phyloP scores from a whole-genome alignment of 2,329 filamentous ascomycete genomes.

The Aspergillus ochraceoroseus region DNA sequence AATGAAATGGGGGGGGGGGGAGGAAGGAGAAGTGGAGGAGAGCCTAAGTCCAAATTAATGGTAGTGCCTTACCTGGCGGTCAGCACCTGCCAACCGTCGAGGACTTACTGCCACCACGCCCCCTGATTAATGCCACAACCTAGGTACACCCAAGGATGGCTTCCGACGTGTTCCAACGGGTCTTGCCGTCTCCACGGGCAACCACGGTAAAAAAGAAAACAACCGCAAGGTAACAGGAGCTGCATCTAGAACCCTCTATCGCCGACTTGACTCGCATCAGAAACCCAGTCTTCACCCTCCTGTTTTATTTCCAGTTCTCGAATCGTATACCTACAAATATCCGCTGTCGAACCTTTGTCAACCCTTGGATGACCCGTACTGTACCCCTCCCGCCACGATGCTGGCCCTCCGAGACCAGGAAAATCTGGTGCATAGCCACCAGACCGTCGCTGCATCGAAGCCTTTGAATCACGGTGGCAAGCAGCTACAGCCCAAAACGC shows the following conservation, averaged over 20 bases:
- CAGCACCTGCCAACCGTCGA: slow-evolving; percentile 16
- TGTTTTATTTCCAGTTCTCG: neutral
- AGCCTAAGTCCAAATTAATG: slow-evolving; percentile 14
- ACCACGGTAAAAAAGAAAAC: slow-evolving; percentile 30
- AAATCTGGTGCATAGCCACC: slow-evolving; percentile 73
- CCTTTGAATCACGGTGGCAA: slow-evolving; percentile 61
- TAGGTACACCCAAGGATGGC: slow-evolving; percentile 6
- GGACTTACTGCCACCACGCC: too few species aligned
- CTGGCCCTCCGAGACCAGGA: slow-evolving; percentile 79
- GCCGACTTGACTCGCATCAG: slow-evolving; percentile 1
- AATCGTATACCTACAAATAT: neutral
- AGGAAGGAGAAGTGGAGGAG: slow-evolving; percentile 20
- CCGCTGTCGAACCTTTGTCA: neutral
- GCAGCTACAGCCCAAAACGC: slow-evolving; percentile 68
- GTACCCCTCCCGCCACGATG: slow-evolving; percentile 50
- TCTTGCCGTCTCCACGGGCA: slow-evolving; percentile 39
- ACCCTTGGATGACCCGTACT: slow-evolving; percentile 22
- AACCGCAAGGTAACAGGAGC: slow-evolving; percentile 9
- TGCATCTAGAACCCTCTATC: slow-evolving; percentile 23
- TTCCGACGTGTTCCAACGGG: slow-evolving; percentile 9
- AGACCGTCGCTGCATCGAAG: slow-evolving; percentile 66
- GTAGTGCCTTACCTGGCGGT: slow-evolving; percentile 20
- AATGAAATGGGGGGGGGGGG: too few species aligned
- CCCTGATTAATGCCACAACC: too few species aligned
- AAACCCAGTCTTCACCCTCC: neutral